Evolutionary conservation across 805 yeast genomes (phyloP), one percentile per base, ranked within the genome.

Genomic region (Candida oleophila): DNA sequence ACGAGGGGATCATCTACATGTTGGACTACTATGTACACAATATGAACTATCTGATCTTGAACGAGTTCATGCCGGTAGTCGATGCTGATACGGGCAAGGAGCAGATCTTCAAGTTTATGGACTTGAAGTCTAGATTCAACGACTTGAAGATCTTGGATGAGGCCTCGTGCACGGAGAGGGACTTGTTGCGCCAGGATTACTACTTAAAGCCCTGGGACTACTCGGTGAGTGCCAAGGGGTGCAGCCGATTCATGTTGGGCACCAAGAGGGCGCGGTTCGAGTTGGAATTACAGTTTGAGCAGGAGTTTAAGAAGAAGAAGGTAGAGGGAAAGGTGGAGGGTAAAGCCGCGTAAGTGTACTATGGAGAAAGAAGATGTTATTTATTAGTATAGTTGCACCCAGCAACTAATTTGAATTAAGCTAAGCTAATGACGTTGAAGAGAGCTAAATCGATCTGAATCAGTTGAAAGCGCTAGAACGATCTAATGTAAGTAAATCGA

Each of bases 21-120:
- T 65, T 85, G 41, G 83, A 83, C 52, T 77, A 78, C 53, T 85
- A 82, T 55, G 77, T 83, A 45, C 81, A 82, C 56, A 75, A 76
- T 52, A 77, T 74, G 61, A 77, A 76, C 49, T 65, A 68, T 42
- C 74, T 84, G 38, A 71, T 75, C 33, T 64, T 85, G 43, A 74
- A 75, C 37, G 70, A 68, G 37, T 67, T 71, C 53, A 55, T 72
- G 54, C 76, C 76, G 0, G 40, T 66, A 18, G 50, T 66, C 3
- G 71, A 70, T 45, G 48, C 54, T 5, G 60, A 55, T 11, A 54
- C 66, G 5, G 74, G 74, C 22, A 80, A 80, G 56, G 74, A 76
- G 43, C 74, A 71, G 40, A 67, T 78, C 35, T 74, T 77, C 56
- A 67, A 68, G 52, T 65, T 70, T 53, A 70, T 72, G 77, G 73